Conservation (phyloP, 306 rosid genomes). For the Castanopsis chinensis region DNA sequence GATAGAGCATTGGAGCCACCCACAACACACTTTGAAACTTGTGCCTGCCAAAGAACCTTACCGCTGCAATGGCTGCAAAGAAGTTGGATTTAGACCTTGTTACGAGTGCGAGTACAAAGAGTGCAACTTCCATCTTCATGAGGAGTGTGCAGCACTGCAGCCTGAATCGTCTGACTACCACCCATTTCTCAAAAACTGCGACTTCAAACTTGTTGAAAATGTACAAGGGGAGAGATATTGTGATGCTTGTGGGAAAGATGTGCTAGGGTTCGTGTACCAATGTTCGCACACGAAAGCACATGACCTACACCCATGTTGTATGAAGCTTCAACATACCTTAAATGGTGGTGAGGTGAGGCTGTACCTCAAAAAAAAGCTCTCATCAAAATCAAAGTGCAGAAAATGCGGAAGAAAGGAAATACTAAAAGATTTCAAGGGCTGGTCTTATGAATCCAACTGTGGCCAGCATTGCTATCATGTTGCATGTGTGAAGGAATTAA, state of each 20-base stretch:
- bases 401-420: constrained; percentile 32
- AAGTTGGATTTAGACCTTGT: constrained; percentile 35
- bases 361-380: constrained; percentile 12
- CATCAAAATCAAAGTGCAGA: constrained; percentile 15
- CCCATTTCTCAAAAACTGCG: constrained; percentile 12
- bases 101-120: constrained; percentile 17
- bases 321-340: constrained; percentile 23
- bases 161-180: constrained; percentile 6
- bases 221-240: constrained; percentile 9
- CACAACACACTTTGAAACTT: constrained; percentile 7
- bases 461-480: constrained; percentile 36
- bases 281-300: constrained; percentile 9
- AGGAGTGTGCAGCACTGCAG: constrained; percentile 26
- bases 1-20: constrained; percentile 32
- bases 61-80: constrained; percentile 42
- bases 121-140: constrained; percentile 40
- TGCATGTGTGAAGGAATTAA: constrained; percentile 40
- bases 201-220: constrained; percentile 17
- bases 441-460: constrained; percentile 36
- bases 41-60: constrained; percentile 30
- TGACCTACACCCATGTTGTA: constrained; percentile 46
- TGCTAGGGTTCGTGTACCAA: constrained; percentile 41
- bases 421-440: constrained; percentile 21
- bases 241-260: constrained; percentile 52
- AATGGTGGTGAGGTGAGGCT: constrained; percentile 17